phyloP scores from a whole-genome alignment of 805 yeast genomes.

The Pichia kluyveri region DNA sequence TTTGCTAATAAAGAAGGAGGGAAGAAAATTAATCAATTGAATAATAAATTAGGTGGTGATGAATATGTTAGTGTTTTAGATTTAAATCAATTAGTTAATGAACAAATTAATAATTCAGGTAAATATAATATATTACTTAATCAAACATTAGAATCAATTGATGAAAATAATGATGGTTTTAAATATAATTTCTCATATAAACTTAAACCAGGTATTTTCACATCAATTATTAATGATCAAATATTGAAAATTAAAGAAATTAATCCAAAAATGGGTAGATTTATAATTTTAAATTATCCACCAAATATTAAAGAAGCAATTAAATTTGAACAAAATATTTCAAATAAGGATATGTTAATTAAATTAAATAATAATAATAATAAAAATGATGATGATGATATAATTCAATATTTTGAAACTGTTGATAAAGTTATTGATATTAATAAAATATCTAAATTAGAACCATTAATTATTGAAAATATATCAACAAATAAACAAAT shows the following conservation, averaged over 20 bases:
- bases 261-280: slow-evolving; percentile 33
- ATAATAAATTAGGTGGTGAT: slow-evolving; percentile 12
- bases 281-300: slow-evolving; percentile 52
- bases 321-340: slow-evolving; percentile 63
- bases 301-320: slow-evolving; percentile 55
- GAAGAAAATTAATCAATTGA: slow-evolving; percentile 12
- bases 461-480: slow-evolving; percentile 3
- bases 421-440: slow-evolving; percentile 41
- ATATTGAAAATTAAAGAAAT: slow-evolving; percentile 16
- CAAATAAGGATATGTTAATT: slow-evolving; percentile 35
- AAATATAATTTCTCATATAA: slow-evolving; percentile 23
- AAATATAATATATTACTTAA: slow-evolving; percentile 45
- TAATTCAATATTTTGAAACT: slow-evolving; percentile 56
- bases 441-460: slow-evolving; percentile 12
- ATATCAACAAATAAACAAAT: too few species aligned
- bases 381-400: slow-evolving; percentile 33
- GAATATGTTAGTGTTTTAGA: slow-evolving; percentile 35
- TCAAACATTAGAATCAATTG: slow-evolving; percentile 26
- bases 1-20: slow-evolving; percentile 9
- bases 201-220: slow-evolving; percentile 36
- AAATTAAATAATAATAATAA: slow-evolving; percentile 21
- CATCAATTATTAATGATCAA: slow-evolving; percentile 38
- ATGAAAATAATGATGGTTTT: slow-evolving; percentile 22
- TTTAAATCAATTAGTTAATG: slow-evolving; percentile 38
- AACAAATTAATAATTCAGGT: slow-evolving; percentile 31